Conservation (phyloP, 2,329 filamentous ascomycete species). For the Thelonectria rubi region DNA sequence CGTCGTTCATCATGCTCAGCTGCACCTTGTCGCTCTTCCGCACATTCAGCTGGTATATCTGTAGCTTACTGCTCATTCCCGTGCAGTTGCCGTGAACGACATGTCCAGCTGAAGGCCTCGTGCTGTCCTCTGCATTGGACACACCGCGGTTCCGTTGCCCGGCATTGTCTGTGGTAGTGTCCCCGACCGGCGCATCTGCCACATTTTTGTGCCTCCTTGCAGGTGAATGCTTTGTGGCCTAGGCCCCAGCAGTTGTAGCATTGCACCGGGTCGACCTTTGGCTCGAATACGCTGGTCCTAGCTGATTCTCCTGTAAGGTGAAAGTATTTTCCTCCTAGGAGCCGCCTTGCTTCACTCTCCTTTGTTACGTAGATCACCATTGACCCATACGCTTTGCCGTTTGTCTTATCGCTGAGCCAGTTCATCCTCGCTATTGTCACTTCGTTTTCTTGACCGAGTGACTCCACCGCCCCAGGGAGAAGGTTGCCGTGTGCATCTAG, state of each 20-base stretch:
- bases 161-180: neutral
- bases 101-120: neutral
- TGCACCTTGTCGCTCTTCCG: slow-evolving; percentile 1
- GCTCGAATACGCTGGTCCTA: slow-evolving; percentile 17
- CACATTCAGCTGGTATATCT: neutral
- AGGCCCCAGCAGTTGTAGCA: slow-evolving; percentile 17
- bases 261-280: neutral
- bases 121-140: neutral
- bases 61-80: neutral
- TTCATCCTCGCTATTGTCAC: slow-evolving; percentile 35
- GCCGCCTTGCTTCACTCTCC: neutral
- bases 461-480: slow-evolving; percentile 26
- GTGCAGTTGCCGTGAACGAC: neutral
- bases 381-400: slow-evolving; percentile 35
- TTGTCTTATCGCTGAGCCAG: slow-evolving; percentile 37
- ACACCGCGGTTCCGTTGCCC: neutral
- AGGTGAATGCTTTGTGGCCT: slow-evolving; percentile 10
- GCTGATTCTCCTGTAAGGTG: slow-evolving; percentile 17
- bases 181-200: neutral
- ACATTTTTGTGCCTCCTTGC: neutral
- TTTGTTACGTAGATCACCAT: slow-evolving; percentile 30
- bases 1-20: neutral
- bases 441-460: slow-evolving; percentile 37
- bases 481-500: slow-evolving; percentile 31
- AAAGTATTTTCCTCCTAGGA: slow-evolving; percentile 7